A percentile compares a stretch with the other conserved stretches of the same genome.
Evolutionary conservation across 2,329 filamentous ascomycete species (phyloP).

Genomic region (Aschersonia sp.): DNA sequence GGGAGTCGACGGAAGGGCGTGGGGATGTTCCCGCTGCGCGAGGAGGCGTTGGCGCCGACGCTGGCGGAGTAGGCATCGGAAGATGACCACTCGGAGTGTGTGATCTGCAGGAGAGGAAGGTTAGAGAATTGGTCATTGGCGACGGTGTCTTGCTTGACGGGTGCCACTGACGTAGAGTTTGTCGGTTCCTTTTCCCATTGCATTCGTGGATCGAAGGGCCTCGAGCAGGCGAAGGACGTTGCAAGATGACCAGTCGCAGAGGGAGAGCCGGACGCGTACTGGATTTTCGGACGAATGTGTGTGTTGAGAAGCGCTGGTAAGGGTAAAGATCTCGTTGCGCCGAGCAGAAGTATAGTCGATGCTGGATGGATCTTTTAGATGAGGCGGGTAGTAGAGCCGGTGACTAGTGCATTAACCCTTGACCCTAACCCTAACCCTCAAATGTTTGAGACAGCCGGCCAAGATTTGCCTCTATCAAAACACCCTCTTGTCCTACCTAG

Average conservation of each 20-base stretch:
- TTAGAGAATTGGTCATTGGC: neutral
- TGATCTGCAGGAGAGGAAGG: slow-evolving; percentile 41
- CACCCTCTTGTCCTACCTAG: no score
- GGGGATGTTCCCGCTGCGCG: slow-evolving; percentile 27
- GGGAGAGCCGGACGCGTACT: neutral
- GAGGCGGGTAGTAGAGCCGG: no score
- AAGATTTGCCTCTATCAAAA: no score
- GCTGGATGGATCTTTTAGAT: no score
- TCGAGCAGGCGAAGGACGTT: neutral
- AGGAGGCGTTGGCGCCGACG: slow-evolving; percentile 51
- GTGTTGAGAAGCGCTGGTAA: no score
- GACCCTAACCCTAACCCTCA: no score
- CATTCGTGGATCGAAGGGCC: slow-evolving; percentile 3
- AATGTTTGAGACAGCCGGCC: no score
- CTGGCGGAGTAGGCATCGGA: slow-evolving; percentile 78
- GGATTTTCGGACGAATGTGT: no score
- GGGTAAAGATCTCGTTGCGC: no score
- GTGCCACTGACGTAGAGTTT: slow-evolving; percentile 24
- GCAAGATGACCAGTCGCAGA: neutral
- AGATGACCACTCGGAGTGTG: slow-evolving; percentile 94
- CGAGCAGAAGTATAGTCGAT: no score
- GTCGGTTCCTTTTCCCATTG: slow-evolving; percentile 29
- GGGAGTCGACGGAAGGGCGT: slow-evolving; percentile 75
- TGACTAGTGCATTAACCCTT: no score
- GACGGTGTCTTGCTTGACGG: neutral